Percentiles rank a stretch among this genome's conserved stretches.
phyloP scores from a whole-genome alignment of 2,329 filamentous ascomycete genomes.

The Fusarium anguioides region DNA sequence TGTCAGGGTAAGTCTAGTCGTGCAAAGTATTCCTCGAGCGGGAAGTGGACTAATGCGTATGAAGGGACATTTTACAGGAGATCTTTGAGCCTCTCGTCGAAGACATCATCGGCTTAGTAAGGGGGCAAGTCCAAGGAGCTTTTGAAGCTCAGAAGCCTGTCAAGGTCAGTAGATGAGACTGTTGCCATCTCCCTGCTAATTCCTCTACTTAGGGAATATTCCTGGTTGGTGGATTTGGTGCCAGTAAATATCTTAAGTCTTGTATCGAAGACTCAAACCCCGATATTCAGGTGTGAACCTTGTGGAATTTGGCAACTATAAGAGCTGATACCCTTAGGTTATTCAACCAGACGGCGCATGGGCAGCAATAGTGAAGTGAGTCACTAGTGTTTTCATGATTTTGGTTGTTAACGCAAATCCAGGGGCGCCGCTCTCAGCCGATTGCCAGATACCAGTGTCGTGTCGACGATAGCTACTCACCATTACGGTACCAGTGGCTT shows the following conservation, averaged over 20 bases:
- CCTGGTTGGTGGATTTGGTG: slow-evolving; percentile 54
- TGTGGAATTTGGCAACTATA: not conserved
- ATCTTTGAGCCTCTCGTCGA: slow-evolving; percentile 39
- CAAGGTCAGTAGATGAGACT: slow-evolving; percentile 7
- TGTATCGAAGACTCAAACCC: slow-evolving; percentile 38
- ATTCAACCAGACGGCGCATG: slow-evolving; percentile 47
- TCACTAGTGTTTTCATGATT: fast-evolving
- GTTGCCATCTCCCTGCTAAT: not conserved
- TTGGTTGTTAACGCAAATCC: not conserved
- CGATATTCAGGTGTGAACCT: slow-evolving; percentile 32
- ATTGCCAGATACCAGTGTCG: slow-evolving; percentile 21
- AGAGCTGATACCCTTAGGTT: not conserved
- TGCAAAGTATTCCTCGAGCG: fast-evolving
- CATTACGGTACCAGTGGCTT: slow-evolving; percentile 13
- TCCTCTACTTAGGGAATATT: slow-evolving; percentile 43
- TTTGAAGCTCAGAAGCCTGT: slow-evolving; percentile 13
- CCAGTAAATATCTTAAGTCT: slow-evolving; percentile 51
- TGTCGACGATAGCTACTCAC: not conserved
- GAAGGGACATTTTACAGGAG: not conserved
- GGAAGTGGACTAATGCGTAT: not conserved
- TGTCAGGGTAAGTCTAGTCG: not conserved
- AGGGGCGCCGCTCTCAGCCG: slow-evolving; percentile 33
- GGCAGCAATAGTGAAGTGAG: slow-evolving; percentile 41
- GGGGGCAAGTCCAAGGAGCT: slow-evolving; percentile 30
- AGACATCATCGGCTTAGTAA: slow-evolving; percentile 34